These are phyloP conservation scores for Parachaetomium inaequale DNA, from an alignment of 495 filamentous ascomycete genomes.

Conservation along the genomic window DNA sequence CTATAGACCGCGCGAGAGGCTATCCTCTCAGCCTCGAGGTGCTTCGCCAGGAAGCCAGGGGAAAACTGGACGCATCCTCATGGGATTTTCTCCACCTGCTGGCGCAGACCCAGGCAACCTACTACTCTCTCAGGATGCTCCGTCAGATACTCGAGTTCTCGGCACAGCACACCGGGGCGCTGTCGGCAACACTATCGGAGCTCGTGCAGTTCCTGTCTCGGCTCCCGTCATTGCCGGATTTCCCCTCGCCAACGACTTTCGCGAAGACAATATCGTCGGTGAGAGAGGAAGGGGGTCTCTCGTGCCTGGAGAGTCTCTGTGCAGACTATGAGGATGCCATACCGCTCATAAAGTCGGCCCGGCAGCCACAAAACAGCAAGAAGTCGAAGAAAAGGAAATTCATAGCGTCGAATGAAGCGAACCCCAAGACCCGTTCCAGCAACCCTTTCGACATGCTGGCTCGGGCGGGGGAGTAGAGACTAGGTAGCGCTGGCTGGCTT, in stretches of 20 bases:
- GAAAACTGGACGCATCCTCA: constrained; percentile 25
- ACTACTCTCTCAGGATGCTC: constrained; percentile 65
- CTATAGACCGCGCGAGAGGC: constrained; percentile 30
- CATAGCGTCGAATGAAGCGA: neutral
- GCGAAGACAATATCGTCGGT: constrained; percentile 16
- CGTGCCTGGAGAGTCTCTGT: constrained; percentile 17
- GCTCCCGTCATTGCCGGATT: constrained; percentile 24
- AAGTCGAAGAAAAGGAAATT: constrained; percentile 23
- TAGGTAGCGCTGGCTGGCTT: neutral
- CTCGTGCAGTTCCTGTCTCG: constrained; percentile 4
- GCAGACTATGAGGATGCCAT: constrained; percentile 17
- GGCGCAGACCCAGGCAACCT: constrained; percentile 58
- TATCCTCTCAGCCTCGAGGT: constrained; percentile 27
- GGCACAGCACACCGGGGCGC: neutral
- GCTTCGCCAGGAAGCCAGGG: constrained; percentile 23
- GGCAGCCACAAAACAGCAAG: constrained; percentile 5
- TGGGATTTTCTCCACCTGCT: constrained; percentile 64
- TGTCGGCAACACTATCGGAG: neutral
- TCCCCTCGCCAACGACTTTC: constrained; percentile 22
- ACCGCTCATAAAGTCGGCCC: constrained; percentile 17
- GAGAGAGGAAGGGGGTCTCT: constrained; percentile 14
- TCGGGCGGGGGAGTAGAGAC: neutral
- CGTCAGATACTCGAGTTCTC: constrained; percentile 50
- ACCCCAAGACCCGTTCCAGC: constrained; percentile 5
- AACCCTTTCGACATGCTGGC: constrained; percentile 22